Evolutionary conservation across 768 basidiomycete genomes (phyloP), one percentile per base, ranked within the genome.

Genomic region (Leccinum ochraceum): DNA sequence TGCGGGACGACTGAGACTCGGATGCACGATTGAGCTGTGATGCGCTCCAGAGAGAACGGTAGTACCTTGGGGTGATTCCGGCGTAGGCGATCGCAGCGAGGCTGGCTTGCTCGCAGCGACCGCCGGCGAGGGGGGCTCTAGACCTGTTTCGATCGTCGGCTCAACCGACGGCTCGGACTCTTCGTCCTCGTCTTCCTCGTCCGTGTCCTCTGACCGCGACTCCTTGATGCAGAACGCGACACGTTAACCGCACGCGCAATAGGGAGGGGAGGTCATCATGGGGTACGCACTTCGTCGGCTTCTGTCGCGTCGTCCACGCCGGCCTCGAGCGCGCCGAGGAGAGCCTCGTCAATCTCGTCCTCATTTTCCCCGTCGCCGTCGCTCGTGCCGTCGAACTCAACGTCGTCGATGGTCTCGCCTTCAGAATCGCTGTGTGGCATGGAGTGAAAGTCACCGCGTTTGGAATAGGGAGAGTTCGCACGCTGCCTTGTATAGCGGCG

Each of bases 301-400:
- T 90, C 89, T 0, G 86, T 84, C 6, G 78, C 86, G 48, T 89
- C 88, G 62, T 89, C 87, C 65, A 79, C 75, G 20, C 78, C 79
- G 11, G 72, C 77, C 36, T 83, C 82, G 62, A 86, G 80, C 14
- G 81, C 84, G 50, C 84, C 87, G 32, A 88, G 81, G 13, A 83
- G 77, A 55, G 86, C 87, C 34, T 87, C 86, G 57, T 84, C 85
- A 4, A 82, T 79, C 16, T 85, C 85, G 36, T 68, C 68, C 20
- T 86, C 84, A 9, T 68, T 67, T 46, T 82, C 80, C 36, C 70
- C 79, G 9, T 83, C 83, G 3, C 74, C 77, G 53, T 82, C 81
- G 42, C 73, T 74, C 9, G 73, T 63, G 7, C 65, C 66, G 14
- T 87, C 87, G 60, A 81, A 85, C 60, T 86, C 84, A 57, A 80